phyloP scores from a whole-genome alignment of 2,329 filamentous ascomycete species.

The Hypoxylon sp. region DNA sequence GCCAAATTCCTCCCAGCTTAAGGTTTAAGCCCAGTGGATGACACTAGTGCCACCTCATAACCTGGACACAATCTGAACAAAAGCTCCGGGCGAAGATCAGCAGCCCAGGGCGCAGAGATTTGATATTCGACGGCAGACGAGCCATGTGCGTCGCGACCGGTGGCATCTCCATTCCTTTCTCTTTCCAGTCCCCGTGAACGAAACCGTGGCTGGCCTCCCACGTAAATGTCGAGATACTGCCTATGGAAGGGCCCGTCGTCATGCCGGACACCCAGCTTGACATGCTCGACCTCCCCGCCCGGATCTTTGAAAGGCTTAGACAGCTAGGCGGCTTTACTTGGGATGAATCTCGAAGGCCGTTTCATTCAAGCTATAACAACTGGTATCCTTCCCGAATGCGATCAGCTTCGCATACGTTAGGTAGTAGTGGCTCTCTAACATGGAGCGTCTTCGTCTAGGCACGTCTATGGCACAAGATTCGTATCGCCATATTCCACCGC shows the following conservation, averaged over 20 bases:
- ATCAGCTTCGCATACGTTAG: constrained; percentile 27
- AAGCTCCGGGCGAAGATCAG: constrained; percentile 36
- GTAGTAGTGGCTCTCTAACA: constrained; percentile 34
- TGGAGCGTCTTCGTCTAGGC: constrained; percentile 58
- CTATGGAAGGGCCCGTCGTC: constrained; percentile 65
- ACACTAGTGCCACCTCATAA: constrained; percentile 33
- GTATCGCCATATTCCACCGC: constrained; percentile 63
- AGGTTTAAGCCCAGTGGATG: constrained; percentile 18
- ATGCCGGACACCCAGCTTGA: constrained; percentile 58
- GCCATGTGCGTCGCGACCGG: constrained; percentile 41
- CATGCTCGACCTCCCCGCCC: constrained; percentile 71
- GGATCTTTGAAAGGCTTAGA: constrained; percentile 77
- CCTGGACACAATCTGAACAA: constrained; percentile 29
- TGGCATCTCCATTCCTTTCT: constrained; percentile 25
- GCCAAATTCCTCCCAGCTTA: constrained; percentile 19
- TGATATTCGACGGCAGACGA: constrained; percentile 20
- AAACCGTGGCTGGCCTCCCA: constrained; percentile 36
- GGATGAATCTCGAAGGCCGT: constrained; percentile 72
- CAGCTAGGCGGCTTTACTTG: constrained; percentile 81
- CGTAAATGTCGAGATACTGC: constrained; percentile 41
- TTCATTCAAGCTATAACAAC: constrained; percentile 84
- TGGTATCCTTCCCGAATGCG: constrained; percentile 65
- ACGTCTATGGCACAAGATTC: constrained; percentile 73
- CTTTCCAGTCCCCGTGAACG: constrained; percentile 6
- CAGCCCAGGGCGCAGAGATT: constrained; percentile 6